Conservation (phyloP, 2,329 filamentous ascomycete genomes). For the Stromatinia cepivora region DNA sequence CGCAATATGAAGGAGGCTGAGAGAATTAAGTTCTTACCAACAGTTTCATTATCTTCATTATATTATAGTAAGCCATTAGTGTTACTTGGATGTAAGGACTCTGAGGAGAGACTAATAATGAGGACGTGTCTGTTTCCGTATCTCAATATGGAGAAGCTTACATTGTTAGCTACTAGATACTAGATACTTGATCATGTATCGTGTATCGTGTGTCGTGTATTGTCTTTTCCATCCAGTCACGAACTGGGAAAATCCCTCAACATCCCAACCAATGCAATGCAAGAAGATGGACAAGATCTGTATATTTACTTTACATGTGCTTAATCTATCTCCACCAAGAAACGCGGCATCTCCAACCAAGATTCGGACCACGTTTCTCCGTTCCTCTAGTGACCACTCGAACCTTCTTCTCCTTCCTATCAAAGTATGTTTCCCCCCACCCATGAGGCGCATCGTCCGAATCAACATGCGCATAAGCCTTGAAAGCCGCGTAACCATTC, state of each 20-base stretch:
- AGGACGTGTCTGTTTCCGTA: background rate
- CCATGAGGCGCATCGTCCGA: too few relatives aligned
- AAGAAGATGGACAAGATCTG: background rate
- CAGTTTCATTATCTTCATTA: background rate
- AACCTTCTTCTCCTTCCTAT: background rate
- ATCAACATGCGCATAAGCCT: background rate
- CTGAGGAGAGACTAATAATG: background rate
- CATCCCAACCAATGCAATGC: background rate
- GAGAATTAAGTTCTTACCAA: background rate
- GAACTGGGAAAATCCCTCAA: background rate
- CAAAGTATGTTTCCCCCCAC: background rate
- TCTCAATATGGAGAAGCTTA: background rate
- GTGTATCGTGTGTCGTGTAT: background rate
- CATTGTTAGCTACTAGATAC: background rate
- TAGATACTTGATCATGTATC: background rate
- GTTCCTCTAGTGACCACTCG: background rate
- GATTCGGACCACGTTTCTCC: background rate
- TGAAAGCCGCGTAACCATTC: background rate
- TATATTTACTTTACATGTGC: too few relatives aligned
- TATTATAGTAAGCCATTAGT: background rate
- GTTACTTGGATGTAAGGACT: background rate
- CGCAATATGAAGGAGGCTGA: conserved; percentile 11
- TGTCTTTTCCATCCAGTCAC: background rate
- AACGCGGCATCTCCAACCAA: conserved; percentile 2
- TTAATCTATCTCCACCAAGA: background rate